These are phyloP conservation scores for Plasmopara viticola DNA, from an alignment of 352 stramenopile species.

Conservation along the genomic window DNA sequence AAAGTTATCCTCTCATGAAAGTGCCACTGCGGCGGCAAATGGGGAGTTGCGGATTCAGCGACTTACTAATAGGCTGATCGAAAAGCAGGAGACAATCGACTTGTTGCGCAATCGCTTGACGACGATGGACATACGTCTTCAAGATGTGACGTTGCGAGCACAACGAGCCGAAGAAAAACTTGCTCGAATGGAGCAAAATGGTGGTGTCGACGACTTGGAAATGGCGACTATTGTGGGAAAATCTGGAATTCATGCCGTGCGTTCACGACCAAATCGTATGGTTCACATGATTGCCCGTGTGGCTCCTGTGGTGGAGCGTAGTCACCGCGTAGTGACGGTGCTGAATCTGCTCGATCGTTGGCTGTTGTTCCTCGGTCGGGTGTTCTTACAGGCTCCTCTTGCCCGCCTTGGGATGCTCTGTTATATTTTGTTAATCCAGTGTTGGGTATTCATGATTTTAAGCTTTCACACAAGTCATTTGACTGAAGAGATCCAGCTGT, in stretches of 20 bases:
- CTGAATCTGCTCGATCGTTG: slow-evolving; percentile 65
- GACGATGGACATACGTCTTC: slow-evolving; percentile 65
- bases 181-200: slow-evolving; percentile 56
- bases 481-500: slow-evolving; percentile 63
- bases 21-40: slow-evolving; percentile 18
- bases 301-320: slow-evolving; percentile 64
- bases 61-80: slow-evolving; percentile 71
- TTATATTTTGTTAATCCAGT: slow-evolving; percentile 77
- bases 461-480: slow-evolving; percentile 86
- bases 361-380: slow-evolving; percentile 69
- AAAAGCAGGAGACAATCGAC: slow-evolving; percentile 80
- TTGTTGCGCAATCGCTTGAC: slow-evolving; percentile 53
- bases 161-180: slow-evolving; percentile 54
- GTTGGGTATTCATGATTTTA: slow-evolving; percentile 83
- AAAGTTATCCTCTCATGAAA: slow-evolving; percentile 23
- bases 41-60: slow-evolving; percentile 64
- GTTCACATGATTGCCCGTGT: slow-evolving; percentile 53
- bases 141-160: slow-evolving; percentile 39
- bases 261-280: slow-evolving; percentile 59
- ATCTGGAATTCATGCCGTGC: slow-evolving; percentile 16
- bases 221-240: slow-evolving; percentile 48
- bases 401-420: slow-evolving; percentile 63
- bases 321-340: slow-evolving; percentile 51
- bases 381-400: slow-evolving; percentile 72
- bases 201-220: slow-evolving; percentile 59